Percentiles rank a stretch among this genome's conserved stretches.
phyloP scores from a whole-genome alignment of 2,329 filamentous ascomycete species.

The Zymoseptoria brevis region DNA sequence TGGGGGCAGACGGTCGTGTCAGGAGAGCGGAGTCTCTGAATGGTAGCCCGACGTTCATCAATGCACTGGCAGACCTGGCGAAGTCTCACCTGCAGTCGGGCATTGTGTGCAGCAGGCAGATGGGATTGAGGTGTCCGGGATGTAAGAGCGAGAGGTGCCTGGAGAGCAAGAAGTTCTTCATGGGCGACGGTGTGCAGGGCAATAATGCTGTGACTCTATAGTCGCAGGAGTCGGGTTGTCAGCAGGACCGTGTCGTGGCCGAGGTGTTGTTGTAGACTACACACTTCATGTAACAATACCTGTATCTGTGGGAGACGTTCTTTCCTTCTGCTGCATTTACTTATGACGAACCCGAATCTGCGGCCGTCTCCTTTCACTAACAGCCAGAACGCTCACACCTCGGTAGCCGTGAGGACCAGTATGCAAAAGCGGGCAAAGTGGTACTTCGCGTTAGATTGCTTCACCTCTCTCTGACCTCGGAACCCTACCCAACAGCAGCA shows the following conservation, averaged over 20 bases:
- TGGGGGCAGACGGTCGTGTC: slow-evolving; percentile 56
- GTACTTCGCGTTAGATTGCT: background rate
- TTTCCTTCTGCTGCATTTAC: too few species aligned
- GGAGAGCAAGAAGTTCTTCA: slow-evolving; percentile 64
- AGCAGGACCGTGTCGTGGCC: too few species aligned
- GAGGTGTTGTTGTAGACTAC: background rate
- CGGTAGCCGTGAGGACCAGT: too few species aligned
- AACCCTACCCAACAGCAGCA: background rate
- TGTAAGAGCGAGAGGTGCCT: slow-evolving; percentile 84
- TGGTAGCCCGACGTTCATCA: slow-evolving; percentile 81
- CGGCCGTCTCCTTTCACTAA: too few species aligned
- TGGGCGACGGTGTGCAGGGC: slow-evolving; percentile 24
- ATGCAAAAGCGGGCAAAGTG: background rate
- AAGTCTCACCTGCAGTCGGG: slow-evolving; percentile 68
- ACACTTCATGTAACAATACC: background rate
- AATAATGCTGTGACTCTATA: slow-evolving; percentile 25
- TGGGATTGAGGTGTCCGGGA: slow-evolving; percentile 84
- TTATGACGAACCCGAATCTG: too few species aligned
- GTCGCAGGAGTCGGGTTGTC: background rate
- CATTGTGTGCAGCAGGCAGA: slow-evolving; percentile 67
- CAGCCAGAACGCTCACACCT: too few species aligned
- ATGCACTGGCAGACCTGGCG: slow-evolving; percentile 80
- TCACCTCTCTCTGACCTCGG: background rate
- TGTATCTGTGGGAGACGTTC: too few species aligned
- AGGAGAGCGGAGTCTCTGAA: slow-evolving; percentile 91